A percentile compares a stretch with the other conserved stretches of the same genome.
These are phyloP conservation scores for Chrysanthemum makinoi DNA, from an alignment of 129 eudicot species.

Conservation along the genomic window DNA sequence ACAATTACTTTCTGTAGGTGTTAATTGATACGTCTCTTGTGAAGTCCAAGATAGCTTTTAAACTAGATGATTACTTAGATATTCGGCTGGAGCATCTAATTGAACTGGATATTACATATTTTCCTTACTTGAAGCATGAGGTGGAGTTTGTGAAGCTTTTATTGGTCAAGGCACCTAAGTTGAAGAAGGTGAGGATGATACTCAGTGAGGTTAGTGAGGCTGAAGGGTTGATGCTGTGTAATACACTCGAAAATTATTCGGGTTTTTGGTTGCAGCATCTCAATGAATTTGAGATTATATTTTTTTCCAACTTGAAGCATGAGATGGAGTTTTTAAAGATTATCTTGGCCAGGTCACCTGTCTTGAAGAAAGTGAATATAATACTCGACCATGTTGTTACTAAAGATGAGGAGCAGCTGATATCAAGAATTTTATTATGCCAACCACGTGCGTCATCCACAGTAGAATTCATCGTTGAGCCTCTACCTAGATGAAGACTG, in stretches of 20 bases:
- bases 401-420: neutral
- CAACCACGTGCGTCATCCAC: neutral
- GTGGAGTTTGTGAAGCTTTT: neutral
- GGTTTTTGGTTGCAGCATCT: neutral
- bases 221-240: neutral
- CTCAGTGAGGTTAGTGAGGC: neutral
- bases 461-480: neutral
- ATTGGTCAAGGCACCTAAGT: neutral
- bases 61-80: neutral
- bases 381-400: neutral
- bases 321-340: constrained; percentile 7
- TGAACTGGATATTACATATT: neutral
- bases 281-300: neutral
- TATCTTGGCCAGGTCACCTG: constrained; percentile 3
- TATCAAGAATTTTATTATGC: neutral
- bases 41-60: neutral
- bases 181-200: neutral
- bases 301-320: neutral
- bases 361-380: neutral
- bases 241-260: neutral
- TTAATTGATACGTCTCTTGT: neutral
- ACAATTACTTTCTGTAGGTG: neutral
- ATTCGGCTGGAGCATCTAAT: neutral
- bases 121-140: neutral
- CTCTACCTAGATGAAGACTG: too few species aligned